A percentile compares a stretch with the other conserved stretches of the same genome.
Conservation (phyloP, 2,329 filamentous ascomycete species). For the Arthrobotrys conoides region DNA sequence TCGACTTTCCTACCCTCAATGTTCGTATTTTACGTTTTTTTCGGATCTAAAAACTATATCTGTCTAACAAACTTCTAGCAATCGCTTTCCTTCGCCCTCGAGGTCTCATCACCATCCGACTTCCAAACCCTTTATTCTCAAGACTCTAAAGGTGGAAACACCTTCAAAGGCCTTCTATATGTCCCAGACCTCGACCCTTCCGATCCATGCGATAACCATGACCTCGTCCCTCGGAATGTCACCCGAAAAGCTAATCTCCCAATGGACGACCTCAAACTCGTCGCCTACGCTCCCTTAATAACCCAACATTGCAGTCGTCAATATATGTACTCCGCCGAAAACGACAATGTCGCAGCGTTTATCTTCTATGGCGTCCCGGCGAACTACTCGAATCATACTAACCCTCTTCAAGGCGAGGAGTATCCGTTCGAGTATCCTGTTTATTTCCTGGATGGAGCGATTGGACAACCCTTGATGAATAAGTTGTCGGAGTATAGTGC, state of each 20-base stretch:
- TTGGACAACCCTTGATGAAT: slow-evolving; percentile 78
- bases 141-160: slow-evolving; percentile 40
- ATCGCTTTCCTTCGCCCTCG: slow-evolving; percentile 58
- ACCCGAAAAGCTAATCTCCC: slow-evolving; percentile 80
- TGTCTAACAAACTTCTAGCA: slow-evolving; percentile 35
- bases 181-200: slow-evolving; percentile 77
- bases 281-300: slow-evolving; percentile 91
- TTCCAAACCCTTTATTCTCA: slow-evolving; percentile 58
- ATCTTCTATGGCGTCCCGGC: slow-evolving; percentile 74
- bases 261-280: slow-evolving; percentile 77
- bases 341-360: slow-evolving; percentile 75
- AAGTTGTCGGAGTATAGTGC: slow-evolving; percentile 83
- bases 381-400: slow-evolving; percentile 68
- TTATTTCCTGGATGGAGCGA: slow-evolving; percentile 81
- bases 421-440: slow-evolving; percentile 79
- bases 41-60: neutral
- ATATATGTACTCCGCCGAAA: slow-evolving; percentile 76
- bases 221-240: slow-evolving; percentile 81
- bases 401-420: slow-evolving; percentile 76
- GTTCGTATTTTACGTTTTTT: slow-evolving; percentile 31
- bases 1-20: slow-evolving; percentile 57
- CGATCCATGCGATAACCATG: slow-evolving; percentile 75
- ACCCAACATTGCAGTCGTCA: slow-evolving; percentile 79
- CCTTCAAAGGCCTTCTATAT: slow-evolving; percentile 79
- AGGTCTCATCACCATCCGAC: slow-evolving; percentile 51